Evolutionary conservation across 352 stramenopile genomes (phyloP).

Genomic region (Globisporangium nagaii): DNA sequence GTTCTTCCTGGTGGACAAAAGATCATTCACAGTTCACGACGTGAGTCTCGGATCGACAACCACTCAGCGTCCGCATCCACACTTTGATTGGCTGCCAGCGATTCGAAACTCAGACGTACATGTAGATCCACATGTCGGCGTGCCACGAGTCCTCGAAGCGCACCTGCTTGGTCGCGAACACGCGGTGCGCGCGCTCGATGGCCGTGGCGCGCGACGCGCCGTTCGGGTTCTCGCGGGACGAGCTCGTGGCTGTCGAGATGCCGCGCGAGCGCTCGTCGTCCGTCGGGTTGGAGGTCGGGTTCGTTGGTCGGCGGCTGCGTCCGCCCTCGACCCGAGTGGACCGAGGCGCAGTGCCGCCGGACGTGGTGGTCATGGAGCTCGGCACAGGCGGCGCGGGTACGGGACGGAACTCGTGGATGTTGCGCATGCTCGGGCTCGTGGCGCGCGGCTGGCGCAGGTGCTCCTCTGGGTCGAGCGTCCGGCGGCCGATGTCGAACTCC

Average conservation of each 20-base stretch:
- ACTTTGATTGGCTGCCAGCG: no score
- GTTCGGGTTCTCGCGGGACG: background rate
- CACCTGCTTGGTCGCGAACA: conserved; percentile 50
- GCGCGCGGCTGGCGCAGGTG: conserved; percentile 6
- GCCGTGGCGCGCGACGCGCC: conserved; percentile 11
- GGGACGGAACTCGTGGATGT: conserved; percentile 27
- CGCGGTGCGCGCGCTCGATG: conserved; percentile 22
- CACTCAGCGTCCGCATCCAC: no score
- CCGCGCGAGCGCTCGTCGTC: conserved; percentile 13
- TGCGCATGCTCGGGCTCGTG: conserved; percentile 24
- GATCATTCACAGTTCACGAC: background rate
- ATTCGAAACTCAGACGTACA: conserved; percentile 27
- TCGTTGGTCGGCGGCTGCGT: conserved; percentile 10
- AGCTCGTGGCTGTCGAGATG: conserved; percentile 14
- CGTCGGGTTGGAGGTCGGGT: background rate
- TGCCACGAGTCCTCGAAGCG: conserved; percentile 33
- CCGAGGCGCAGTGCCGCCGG: background rate
- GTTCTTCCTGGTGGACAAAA: conserved; percentile 38
- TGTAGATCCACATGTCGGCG: conserved; percentile 54
- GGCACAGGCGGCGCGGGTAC: conserved; percentile 10
- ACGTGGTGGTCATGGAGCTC: background rate
- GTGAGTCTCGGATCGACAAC: background rate
- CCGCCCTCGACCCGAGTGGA: background rate
- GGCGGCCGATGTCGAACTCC: conserved; percentile 13
- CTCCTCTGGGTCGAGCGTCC: conserved; percentile 24